Evolutionary conservation across 2,329 filamentous ascomycete genomes (phyloP), one percentile per base, ranked within the genome.

Genomic region (Ophiostoma sp.): DNA sequence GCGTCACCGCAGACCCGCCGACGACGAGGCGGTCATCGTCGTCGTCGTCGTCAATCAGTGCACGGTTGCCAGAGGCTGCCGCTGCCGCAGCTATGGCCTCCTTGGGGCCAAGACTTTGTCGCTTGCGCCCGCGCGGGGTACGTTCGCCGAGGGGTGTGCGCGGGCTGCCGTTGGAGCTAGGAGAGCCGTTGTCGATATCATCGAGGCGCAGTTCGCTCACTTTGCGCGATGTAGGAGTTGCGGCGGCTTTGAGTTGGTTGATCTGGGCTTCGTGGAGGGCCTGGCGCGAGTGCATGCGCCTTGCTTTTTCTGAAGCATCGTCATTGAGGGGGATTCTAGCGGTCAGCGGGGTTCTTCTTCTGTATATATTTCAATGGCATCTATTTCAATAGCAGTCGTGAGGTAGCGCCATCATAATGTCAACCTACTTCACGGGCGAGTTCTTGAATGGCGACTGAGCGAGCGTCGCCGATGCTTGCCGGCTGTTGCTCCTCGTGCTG

Each of bases 301-400:
- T 90, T 67, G 93, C 94, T 80, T 96, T 97, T 81, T 99, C 95
- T 75, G 90, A 88, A 72, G 88, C 89, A 84, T 99, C 95, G 82
- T 99, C 95, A 82, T 98, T 98, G 73, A 99, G 87, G 48, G 95
- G 94, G 72, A 99, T 96, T 79, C 93, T 96, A 76, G 33, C 54
- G 44, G 64, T 68, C 67, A 71, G 69, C 48, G 6, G 11, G 2
- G 11, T 10, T 23, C 5, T 39, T 13, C 35, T 10, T 11, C 23
- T 31, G 13, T 62, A 4, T 62, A 11, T 62, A 15, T 15, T 62
- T 15, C 23, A 41, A 15, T 41, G 13, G 8, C 13, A 41, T 41
- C 39, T 2, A n/a, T 8, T 48, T 7, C 7, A 48, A 48, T 10
- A 2, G 44, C 44, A 2, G 20, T 48, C 17, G 17, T 4, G 23